Conservation (phyloP, 345 rosid genomes). For the Arabis hirsuta region DNA sequence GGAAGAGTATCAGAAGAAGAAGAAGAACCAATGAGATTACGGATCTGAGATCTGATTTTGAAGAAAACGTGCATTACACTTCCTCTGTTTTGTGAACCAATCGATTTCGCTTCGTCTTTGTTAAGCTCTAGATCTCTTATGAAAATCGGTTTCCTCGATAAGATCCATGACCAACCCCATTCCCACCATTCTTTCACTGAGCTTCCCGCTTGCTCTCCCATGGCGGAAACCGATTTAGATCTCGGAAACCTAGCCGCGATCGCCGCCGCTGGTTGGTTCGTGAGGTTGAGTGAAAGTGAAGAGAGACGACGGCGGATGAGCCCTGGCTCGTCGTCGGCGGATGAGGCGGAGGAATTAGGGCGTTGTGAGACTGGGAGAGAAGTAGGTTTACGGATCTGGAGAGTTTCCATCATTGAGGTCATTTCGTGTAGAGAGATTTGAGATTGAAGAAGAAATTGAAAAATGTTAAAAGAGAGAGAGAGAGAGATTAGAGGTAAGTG, state of each 20-base stretch:
- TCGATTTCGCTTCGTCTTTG: slow-evolving; percentile 65
- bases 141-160: slow-evolving; percentile 69
- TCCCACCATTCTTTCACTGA: slow-evolving; percentile 85
- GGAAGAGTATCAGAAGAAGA: slow-evolving; percentile 38
- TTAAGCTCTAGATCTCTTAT: slow-evolving; percentile 85
- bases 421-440: slow-evolving; percentile 33
- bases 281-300: slow-evolving; percentile 65
- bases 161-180: slow-evolving; percentile 88
- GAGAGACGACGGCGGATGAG: slow-evolving; percentile 71
- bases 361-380: slow-evolving; percentile 63
- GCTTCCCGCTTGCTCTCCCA: slow-evolving; percentile 60
- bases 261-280: slow-evolving; percentile 41
- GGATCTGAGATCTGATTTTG: slow-evolving; percentile 68
- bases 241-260: slow-evolving; percentile 50
- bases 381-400: slow-evolving; percentile 53
- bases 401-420: slow-evolving; percentile 66
- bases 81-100: slow-evolving; percentile 70
- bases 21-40: slow-evolving; percentile 53
- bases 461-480: slow-evolving; percentile 17
- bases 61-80: slow-evolving; percentile 83
- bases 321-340: slow-evolving; percentile 39
- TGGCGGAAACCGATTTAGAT: slow-evolving; percentile 69
- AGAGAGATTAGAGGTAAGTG: slow-evolving; percentile 40
- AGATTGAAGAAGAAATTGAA: slow-evolving; percentile 23
- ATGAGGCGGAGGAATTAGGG: slow-evolving; percentile 6